Percentiles rank a stretch among this genome's conserved stretches.
These are phyloP conservation scores for Puccinia horiana DNA, from an alignment of 1,284 basidiomycete species.

Conservation along the genomic window DNA sequence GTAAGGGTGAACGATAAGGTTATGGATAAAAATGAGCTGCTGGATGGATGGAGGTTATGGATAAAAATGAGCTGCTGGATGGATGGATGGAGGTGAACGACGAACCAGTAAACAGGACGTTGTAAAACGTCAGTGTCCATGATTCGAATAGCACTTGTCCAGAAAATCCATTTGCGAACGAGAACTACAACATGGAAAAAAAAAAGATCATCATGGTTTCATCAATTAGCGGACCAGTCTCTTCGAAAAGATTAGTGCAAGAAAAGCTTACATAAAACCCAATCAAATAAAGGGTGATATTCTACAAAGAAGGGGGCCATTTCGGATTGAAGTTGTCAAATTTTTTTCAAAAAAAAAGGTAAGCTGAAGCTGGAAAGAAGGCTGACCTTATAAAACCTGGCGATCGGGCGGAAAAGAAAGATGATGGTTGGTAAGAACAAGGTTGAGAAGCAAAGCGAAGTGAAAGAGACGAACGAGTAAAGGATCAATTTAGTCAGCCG, in stretches of 20 bases:
- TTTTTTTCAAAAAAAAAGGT: background rate
- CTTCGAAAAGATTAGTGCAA: background rate
- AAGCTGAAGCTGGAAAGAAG: background rate
- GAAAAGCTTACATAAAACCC: conserved; percentile 46
- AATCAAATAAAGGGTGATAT: conserved; percentile 48
- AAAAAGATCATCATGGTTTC: background rate
- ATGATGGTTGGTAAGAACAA: background rate
- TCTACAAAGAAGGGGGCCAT: conserved; percentile 21
- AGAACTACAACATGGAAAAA: conserved; percentile 65
- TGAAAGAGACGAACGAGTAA: conserved; percentile 51
- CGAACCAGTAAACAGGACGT: conserved; percentile 57
- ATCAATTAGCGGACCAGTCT: background rate
- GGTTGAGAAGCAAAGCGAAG: background rate
- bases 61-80: no score
- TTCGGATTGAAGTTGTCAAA: no score
- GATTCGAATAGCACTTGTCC: conserved; percentile 98
- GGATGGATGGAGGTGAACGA: background rate
- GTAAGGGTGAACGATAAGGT: background rate
- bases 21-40: background rate
- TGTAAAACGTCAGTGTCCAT: conserved; percentile 79
- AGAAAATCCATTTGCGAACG: conserved; percentile 97
- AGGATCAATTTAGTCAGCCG: conserved; percentile 91
- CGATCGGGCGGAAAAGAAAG: background rate
- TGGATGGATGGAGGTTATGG: background rate
- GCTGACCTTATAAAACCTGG: conserved; percentile 48